A percentile compares a stretch with the other conserved stretches of the same genome.
Conservation (phyloP, 2,329 filamentous ascomycete species). For the Beauveria caledonica region DNA sequence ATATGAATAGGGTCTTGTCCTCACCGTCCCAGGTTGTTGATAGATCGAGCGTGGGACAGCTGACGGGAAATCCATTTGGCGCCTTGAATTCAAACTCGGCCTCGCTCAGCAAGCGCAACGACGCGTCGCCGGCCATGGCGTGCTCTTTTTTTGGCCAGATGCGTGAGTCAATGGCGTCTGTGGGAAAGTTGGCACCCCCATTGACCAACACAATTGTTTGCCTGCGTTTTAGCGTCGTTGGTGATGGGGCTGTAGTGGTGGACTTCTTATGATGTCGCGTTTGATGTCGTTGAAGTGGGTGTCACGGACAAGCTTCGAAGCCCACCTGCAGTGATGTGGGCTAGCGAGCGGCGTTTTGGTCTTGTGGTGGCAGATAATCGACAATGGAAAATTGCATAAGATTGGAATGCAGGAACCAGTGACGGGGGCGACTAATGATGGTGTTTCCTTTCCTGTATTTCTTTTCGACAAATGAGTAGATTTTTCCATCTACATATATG, state of each 20-base stretch:
- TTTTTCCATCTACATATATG: too few species aligned
- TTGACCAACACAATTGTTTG: neutral
- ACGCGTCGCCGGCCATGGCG: constrained; percentile 21
- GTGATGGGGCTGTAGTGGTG: neutral
- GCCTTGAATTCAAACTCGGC: constrained; percentile 49
- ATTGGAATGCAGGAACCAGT: too few species aligned
- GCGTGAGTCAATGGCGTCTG: neutral
- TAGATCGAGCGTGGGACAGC: constrained; percentile 80
- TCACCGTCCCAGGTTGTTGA: constrained; percentile 61
- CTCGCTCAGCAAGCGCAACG: constrained; percentile 45
- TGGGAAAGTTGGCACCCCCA: neutral
- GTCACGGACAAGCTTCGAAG: neutral
- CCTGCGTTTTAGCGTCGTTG: neutral
- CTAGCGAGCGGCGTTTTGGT: neutral
- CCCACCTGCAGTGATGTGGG: neutral
- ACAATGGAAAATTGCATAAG: too few species aligned
- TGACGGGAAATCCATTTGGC: constrained; percentile 53
- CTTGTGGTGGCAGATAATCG: too few species aligned
- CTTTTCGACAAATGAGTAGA: too few species aligned
- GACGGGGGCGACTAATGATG: too few species aligned
- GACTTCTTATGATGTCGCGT: neutral
- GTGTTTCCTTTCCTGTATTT: too few species aligned
- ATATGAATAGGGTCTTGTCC: constrained; percentile 63
- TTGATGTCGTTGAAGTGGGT: neutral
- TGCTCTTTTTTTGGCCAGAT: neutral